Base-by-base conservation (phyloP, 2,329 filamentous ascomycete genomes). In the Exophiala viscosa region DNA sequence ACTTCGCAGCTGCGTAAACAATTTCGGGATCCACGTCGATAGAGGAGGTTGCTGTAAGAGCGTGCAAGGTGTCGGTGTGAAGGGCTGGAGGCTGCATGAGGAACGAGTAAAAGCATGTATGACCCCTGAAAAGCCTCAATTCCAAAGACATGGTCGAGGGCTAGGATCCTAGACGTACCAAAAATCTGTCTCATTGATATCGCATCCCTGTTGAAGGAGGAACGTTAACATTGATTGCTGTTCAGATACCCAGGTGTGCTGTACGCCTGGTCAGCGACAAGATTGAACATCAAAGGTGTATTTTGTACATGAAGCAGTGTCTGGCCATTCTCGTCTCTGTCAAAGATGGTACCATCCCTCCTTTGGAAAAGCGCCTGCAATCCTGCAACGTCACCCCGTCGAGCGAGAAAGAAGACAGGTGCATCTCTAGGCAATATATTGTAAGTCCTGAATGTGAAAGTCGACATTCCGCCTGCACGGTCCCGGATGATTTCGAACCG, bases 181-280 rank as follows among this genome's bases (percentile, higher is more conserved):
- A 17, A 31, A 18, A 40, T 44, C 32, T n/a, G n/a, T 40, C 4
- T 45, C 48, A 18, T 45, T 51, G 11, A 34, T 34, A 23, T 51
- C 48, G 31, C 34, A 18, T 39, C 48, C 48, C 39, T 45, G 34
- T 33, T 45, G 48, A 13, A 45, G 13, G 14, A 51, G 48, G 23
- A 39, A 51, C 15, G 15, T 15, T 17, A 45, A 15, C 5, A 18
- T 33, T 9, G 41, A 18, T 6, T 13, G 13, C 6, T 43, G 1
- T 3, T 7, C 15, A 34, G 2, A 2, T 10, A 1, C 0, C 13
- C 41, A 45, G 10, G 48, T 41, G 14, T 0, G 0, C 48, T 51
- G 34, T 28, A 15, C 32, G 33, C 35, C 15, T 11, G 14, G 28
- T 45, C n/a, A 17, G 14, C n/a, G 9, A 13, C 20, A 14, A 9